Evolutionary conservation across 371 early-diverging fungal species (phyloP).

Genomic region (Sporodiniella umbellata): DNA sequence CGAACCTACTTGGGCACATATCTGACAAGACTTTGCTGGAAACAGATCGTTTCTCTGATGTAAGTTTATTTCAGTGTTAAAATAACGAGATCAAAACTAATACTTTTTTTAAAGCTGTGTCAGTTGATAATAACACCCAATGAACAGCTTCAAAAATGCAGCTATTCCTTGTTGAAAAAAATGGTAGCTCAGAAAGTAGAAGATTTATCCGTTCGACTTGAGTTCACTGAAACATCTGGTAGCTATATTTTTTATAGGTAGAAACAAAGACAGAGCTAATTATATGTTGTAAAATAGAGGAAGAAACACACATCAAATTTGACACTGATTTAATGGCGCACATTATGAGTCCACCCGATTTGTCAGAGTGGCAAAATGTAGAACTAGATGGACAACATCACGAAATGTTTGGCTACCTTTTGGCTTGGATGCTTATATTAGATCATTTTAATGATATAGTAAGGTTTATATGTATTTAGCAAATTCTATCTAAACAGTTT

Average conservation of each 20-base stretch:
- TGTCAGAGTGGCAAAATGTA: constrained; percentile 10
- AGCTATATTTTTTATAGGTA: constrained; percentile 2
- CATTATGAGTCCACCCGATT: constrained; percentile 26
- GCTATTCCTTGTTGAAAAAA: constrained; percentile 39
- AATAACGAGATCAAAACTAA: neutral
- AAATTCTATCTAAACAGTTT: neutral
- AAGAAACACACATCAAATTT: constrained; percentile 20
- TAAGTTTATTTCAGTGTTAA: constrained; percentile 17
- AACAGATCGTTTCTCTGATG: constrained; percentile 15
- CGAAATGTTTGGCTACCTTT: constrained; percentile 60
- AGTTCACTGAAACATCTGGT: constrained; percentile 35
- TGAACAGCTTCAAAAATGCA: constrained; percentile 42
- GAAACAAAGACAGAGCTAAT: neutral
- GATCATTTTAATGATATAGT: constrained; percentile 82
- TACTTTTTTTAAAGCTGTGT: constrained; percentile 13
- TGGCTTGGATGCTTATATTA: constrained; percentile 72
- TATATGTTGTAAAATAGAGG: constrained; percentile 9
- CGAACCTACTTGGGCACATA: constrained; percentile 27
- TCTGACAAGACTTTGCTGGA: constrained; percentile 29
- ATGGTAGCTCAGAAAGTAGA: constrained; percentile 39
- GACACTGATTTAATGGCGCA: constrained; percentile 15
- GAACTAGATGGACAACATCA: constrained; percentile 19
- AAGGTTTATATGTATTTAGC: constrained; percentile 21
- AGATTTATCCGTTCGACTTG: constrained; percentile 47
- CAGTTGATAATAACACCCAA: constrained; percentile 20